phyloP scores from a whole-genome alignment of 116 monocot species.

The Iris pallida region DNA sequence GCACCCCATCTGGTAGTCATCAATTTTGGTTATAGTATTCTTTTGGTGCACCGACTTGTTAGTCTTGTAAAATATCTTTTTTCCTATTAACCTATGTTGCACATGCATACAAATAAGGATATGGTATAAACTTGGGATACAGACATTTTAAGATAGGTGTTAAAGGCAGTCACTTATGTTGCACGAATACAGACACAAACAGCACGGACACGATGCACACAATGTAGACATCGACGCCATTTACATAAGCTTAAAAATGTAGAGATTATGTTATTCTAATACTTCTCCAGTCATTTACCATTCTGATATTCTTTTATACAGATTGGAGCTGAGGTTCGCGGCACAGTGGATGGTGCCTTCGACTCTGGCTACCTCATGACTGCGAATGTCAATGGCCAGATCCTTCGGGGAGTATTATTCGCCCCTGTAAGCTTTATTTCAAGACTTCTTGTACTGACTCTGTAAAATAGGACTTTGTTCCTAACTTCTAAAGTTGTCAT shows the following conservation, averaged over 20 bases:
- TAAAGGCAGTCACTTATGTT: no score
- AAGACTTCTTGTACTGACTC: neutral
- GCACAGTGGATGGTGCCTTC: conserved; percentile 86
- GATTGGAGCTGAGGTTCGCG: conserved; percentile 88
- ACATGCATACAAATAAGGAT: no score
- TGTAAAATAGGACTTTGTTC: neutral
- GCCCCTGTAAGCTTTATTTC: conserved; percentile 51
- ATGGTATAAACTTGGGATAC: no score
- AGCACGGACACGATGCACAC: no score
- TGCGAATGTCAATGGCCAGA: conserved; percentile 82
- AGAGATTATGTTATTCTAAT: neutral
- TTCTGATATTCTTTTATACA: conserved; percentile 10
- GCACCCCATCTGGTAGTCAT: conserved; percentile 37
- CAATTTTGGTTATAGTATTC: neutral
- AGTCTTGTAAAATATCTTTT: no score
- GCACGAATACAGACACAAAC: no score
- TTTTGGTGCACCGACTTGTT: neutral
- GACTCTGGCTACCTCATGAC: conserved; percentile 94
- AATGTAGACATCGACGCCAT: no score
- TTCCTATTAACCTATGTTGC: no score
- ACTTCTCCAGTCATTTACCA: no score
- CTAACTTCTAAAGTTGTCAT: neutral
- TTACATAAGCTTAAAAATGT: no score
- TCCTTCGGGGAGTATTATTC: conserved; percentile 83
- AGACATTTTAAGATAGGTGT: no score